Evolutionary conservation across 1,139 yeast species (phyloP).

Genomic region (Pichia sp.): DNA sequence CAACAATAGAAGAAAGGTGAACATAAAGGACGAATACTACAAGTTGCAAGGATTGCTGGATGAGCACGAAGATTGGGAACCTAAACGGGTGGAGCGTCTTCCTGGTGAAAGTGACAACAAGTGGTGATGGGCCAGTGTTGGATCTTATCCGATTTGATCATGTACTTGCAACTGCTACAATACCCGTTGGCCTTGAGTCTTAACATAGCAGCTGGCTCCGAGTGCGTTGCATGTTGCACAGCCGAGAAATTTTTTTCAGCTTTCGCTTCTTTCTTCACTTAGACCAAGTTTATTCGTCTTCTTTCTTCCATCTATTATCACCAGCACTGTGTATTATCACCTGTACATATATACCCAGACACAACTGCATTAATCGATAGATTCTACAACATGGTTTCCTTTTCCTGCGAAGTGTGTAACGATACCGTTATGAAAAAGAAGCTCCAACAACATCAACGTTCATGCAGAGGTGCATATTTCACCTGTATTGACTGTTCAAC

Average conservation of each 20-base stretch:
- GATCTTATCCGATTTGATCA: no score
- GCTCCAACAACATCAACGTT: constrained; percentile 70
- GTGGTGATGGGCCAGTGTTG: no score
- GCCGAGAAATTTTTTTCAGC: no score
- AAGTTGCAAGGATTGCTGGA: constrained; percentile 75
- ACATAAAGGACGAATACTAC: constrained; percentile 79
- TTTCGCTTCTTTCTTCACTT: neutral
- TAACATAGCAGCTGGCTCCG: no score
- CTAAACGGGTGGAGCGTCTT: constrained; percentile 63
- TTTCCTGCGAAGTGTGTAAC: constrained; percentile 69
- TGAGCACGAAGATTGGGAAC: constrained; percentile 63
- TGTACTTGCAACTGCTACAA: no score
- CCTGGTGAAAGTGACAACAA: constrained; percentile 86
- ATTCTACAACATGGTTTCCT: constrained; percentile 42
- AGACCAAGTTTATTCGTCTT: neutral
- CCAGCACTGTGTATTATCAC: neutral
- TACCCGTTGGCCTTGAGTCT: no score
- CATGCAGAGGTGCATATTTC: constrained; percentile 82
- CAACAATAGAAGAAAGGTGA: constrained; percentile 56
- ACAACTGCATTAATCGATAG: neutral
- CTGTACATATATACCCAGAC: neutral
- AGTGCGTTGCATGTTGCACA: no score
- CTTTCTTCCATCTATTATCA: neutral
- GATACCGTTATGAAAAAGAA: constrained; percentile 88
- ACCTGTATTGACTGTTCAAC: constrained; percentile 92